Conservation (phyloP, 352 stramenopile species). For the Phytopythium kandeliae region DNA sequence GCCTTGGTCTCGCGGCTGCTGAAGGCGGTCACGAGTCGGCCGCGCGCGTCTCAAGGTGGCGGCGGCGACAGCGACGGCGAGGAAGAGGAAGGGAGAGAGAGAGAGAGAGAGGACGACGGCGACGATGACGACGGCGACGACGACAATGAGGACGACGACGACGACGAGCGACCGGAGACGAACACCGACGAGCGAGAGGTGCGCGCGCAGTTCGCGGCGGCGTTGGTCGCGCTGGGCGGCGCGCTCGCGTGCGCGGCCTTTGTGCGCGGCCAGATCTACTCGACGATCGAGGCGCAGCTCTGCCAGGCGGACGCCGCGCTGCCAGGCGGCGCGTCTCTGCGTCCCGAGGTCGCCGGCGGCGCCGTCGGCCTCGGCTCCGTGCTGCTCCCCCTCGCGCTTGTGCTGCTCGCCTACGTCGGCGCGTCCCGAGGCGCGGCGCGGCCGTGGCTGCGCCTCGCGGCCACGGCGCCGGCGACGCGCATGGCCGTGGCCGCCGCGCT, state of each 20-base stretch:
- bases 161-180: neutral
- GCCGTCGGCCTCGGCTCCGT: conserved; percentile 5
- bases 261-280: conserved; percentile 66
- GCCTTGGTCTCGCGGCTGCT: conserved; percentile 34
- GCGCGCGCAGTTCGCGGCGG: conserved; percentile 13
- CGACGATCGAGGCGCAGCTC: conserved; percentile 53
- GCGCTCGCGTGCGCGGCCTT: conserved; percentile 49
- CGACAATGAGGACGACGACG: neutral
- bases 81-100: neutral
- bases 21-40: conserved; percentile 22
- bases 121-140: too few relatives aligned
- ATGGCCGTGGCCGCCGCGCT: conserved; percentile 50
- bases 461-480: conserved; percentile 16
- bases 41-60: neutral
- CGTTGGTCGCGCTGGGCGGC: conserved; percentile 12
- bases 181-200: neutral
- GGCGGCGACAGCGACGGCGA: too few relatives aligned
- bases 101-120: too few relatives aligned
- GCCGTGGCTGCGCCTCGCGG: conserved; percentile 5
- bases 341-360: conserved; percentile 4
- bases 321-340: conserved; percentile 19
- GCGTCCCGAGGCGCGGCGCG: neutral
- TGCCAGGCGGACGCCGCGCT: conserved; percentile 49
- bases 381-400: neutral
- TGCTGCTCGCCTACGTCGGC: neutral